Evolutionary conservation across 2,329 filamentous ascomycete species (phyloP), one percentile per base, ranked within the genome.

Genomic region (Fusarium luffae): DNA sequence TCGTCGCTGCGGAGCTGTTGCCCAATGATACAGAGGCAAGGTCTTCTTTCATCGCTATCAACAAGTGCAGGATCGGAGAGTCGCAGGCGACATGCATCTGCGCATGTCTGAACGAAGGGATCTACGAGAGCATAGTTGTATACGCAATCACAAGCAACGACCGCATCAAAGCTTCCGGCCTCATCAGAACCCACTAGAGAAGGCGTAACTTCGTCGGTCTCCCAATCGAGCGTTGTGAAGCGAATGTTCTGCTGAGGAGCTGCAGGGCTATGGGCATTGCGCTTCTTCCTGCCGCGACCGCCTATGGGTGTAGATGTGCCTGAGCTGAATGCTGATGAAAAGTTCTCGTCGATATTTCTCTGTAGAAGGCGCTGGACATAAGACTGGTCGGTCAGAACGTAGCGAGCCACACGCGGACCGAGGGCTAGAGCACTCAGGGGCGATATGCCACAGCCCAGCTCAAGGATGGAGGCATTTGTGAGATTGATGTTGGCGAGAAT

Each of bases 121-220:
- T 87, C 83, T 25, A 98, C 88, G 5, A 98, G 86, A 4, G 92
- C 88, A 70, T 97, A 93, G 80, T 98, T 99, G 83, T 97, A 99
- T 72, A 99, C 91, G 79, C 94, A 98, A 79, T 99, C 96, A 76
- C 93, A 97, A 6, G 94, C 93, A 37, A 98, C 78, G 13, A 98
- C 83, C 16, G 89, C 80, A 74, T 97, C 92, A 70, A 96, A 91
- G 60, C 86, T 85, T 74, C 72, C 76, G 46, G 67, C 75, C 40
- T 55, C 68, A 18, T 70, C 65, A 16, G 77, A 77, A 13, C 80
- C 77, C 3, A 81, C 82, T 30, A 87, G 77, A 4, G 74, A 73
- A 12, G 77, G 68, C 25, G 81, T 86, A 12, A 90, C 84, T 48
- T 85, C 79, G 65, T 88, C 85, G 0, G 85, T 83, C 77, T 98